Percentiles rank a stretch among this genome's conserved stretches.
Conservation (phyloP, 192 early-diverging fungal species). For the Powellomyces hirtus region DNA sequence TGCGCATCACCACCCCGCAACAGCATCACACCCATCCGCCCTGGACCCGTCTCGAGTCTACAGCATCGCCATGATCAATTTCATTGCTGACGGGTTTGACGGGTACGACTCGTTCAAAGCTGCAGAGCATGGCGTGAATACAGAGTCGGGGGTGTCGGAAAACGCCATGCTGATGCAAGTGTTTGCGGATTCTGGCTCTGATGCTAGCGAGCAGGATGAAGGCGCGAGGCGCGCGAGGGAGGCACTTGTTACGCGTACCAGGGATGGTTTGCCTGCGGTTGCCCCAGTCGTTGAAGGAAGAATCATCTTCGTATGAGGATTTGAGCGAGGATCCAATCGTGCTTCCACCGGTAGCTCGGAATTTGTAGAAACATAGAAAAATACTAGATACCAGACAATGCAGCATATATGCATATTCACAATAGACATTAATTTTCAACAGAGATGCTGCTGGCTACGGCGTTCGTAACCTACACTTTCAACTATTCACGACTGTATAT, state of each 20-base stretch:
- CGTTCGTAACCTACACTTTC: too few species aligned
- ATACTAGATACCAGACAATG: too few species aligned
- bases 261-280: not conserved
- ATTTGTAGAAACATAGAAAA: too few species aligned
- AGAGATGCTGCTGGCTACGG: too few species aligned
- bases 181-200: not conserved
- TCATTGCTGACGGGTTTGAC: constrained; percentile 4
- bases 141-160: not conserved
- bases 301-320: not conserved
- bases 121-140: not conserved
- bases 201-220: not conserved
- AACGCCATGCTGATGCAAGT: constrained; percentile 1
- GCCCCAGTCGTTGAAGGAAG: not conserved
- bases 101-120: not conserved
- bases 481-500: too few species aligned
- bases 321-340: too few species aligned
- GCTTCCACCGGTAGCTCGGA: too few species aligned
- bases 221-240: not conserved
- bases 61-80: constrained; percentile 1
- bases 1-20: not conserved
- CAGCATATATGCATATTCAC: too few species aligned
- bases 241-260: not conserved
- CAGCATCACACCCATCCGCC: not conserved
- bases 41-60: not conserved
- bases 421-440: too few species aligned